Base-by-base conservation (phyloP, 108 stramenopile genomes). In the Nitzschia palea region DNA sequence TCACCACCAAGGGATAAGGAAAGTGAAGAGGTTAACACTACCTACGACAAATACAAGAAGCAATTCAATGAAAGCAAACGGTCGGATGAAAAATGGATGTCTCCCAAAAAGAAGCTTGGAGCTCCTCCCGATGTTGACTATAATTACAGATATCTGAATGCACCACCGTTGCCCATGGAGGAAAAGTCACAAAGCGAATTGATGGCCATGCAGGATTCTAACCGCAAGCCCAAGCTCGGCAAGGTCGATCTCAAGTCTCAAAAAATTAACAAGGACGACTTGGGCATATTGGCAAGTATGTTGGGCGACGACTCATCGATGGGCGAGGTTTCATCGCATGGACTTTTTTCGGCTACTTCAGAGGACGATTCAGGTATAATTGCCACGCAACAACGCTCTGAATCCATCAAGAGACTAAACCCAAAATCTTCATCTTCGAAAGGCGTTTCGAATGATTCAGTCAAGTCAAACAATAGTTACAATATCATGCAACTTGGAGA, bases 101-200 rank as follows among this genome's bases (percentile, higher is more conserved):
- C 51, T 30, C 65, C 52, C 3, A 36, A 66, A 22, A 66, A 66
- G 37, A 66, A 66, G 31, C 2, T 66, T 4, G 65, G 65, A 10
- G 65, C 65, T 2, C 52, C 65, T n/a, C 65, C 65, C 10, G 14
- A 51, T 12, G 9, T 66, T 32, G 65, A 66, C 5, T 54, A 54
- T 27, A 42, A 53, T 34, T 54, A 54, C 54, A 31, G 52, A 27
- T 52, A 66, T 40, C 8, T 42, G 26, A 14, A 22, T 5, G 37
- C 40, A 1, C 44, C 25, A 30, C 18, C 27, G 25, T 0, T 18
- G 3, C 17, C 62, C 25, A 26, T 3, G 10, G 12, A 22, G 14
- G 4, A 27, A 36, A 27, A 17, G 5, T 29, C 44, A 18, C 44
- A 42, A 45, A 47, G 23, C 17, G 30, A 0, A 26, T 22, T 31